Percentiles rank a stretch among this genome's conserved stretches.
Evolutionary conservation across 768 basidiomycete genomes (phyloP).

Genomic region (Pleurotus tuber-regium): DNA sequence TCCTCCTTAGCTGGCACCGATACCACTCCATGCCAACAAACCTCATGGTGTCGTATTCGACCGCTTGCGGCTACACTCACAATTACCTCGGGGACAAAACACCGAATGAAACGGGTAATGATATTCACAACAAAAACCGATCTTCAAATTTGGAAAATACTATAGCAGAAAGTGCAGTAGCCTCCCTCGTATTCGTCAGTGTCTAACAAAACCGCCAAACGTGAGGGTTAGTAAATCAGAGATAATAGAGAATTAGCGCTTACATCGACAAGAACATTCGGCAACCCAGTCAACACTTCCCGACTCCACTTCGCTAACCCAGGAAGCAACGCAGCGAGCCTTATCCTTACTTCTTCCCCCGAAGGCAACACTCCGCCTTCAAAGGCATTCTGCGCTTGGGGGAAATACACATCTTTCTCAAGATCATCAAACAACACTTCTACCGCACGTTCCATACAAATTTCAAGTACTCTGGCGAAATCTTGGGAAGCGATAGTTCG

Average conservation of each 20-base stretch:
- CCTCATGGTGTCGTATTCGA: no score
- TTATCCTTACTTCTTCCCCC: conserved; percentile 47
- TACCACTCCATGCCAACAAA: no score
- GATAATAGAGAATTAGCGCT: conserved; percentile 27
- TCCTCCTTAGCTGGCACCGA: no score
- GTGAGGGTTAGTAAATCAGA: neutral
- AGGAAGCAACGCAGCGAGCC: conserved; percentile 80
- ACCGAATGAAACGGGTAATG: no score
- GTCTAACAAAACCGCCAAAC: conserved; percentile 36
- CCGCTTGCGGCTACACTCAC: no score
- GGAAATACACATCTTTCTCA: conserved; percentile 59
- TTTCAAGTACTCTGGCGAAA: conserved; percentile 67
- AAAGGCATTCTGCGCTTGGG: conserved; percentile 14
- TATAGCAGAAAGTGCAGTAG: conserved; percentile 68
- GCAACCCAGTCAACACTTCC: conserved; percentile 60
- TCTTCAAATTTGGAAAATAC: conserved; percentile 70
- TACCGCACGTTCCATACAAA: conserved; percentile 70
- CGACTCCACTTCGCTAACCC: conserved; percentile 78
- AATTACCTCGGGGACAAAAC: no score
- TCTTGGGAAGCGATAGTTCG: conserved; percentile 61
- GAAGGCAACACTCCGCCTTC: conserved; percentile 16
- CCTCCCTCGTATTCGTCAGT: conserved; percentile 60
- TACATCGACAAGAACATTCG: conserved; percentile 84
- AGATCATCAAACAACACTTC: conserved; percentile 63
- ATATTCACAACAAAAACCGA: conserved; percentile 29